These are phyloP conservation scores for Citrus trifoliata DNA, from an alignment of 345 rosid genomes.

Conservation along the genomic window DNA sequence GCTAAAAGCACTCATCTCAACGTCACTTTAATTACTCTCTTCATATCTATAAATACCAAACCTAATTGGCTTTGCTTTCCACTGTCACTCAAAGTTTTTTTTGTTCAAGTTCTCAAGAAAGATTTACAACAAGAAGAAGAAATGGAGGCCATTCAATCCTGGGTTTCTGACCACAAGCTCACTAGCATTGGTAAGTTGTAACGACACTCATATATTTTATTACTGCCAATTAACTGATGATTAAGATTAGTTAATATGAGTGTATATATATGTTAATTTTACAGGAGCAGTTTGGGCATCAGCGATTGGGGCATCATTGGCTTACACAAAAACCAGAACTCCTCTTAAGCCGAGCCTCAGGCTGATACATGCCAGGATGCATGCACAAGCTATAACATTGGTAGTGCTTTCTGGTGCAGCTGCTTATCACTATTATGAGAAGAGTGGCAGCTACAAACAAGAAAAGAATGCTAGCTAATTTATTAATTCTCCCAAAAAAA, in stretches of 20 bases:
- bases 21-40: not conserved
- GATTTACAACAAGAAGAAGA: not conserved
- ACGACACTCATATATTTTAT: not conserved
- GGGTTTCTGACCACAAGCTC: constrained; percentile 71
- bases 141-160: constrained; percentile 62
- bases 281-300: constrained; percentile 71
- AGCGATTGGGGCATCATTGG: constrained; percentile 56
- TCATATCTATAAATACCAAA: constrained; percentile 20
- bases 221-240: not conserved
- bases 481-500: not conserved
- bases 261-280: not conserved
- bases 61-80: not conserved
- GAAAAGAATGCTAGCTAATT: not conserved
- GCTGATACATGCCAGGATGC: constrained; percentile 82
- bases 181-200: constrained; percentile 47
- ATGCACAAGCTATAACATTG: constrained; percentile 68
- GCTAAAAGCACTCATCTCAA: constrained; percentile 5
- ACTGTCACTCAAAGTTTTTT: not conserved
- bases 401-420: constrained; percentile 74
- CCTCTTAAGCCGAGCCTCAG: constrained; percentile 66
- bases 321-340: constrained; percentile 40
- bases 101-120: not conserved
- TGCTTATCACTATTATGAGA: constrained; percentile 56
- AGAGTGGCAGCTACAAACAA: constrained; percentile 21
- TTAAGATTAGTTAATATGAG: not conserved